These are phyloP conservation scores for Hordeum marinum DNA, from an alignment of 176 grass and related monocot genomes.

Conservation along the genomic window DNA sequence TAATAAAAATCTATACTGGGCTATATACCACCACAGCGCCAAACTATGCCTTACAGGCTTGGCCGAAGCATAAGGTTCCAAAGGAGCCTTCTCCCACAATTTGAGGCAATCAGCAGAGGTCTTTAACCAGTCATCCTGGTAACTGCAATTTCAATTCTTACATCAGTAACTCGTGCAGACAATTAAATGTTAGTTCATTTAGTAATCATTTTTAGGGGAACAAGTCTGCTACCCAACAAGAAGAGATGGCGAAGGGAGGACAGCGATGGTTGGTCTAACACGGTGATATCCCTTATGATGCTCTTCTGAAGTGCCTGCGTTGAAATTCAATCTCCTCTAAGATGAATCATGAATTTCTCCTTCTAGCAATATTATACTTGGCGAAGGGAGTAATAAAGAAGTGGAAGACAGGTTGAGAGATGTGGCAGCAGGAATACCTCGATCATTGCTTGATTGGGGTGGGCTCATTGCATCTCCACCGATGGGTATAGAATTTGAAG, in stretches of 20 bases:
- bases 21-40: background rate
- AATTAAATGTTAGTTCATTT: constrained; percentile 13
- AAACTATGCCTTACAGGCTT: constrained; percentile 67
- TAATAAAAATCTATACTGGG: background rate
- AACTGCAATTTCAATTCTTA: constrained; percentile 51
- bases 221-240: constrained; percentile 83
- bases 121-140: constrained; percentile 99
- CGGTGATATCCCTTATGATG: constrained; percentile 68
- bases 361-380: constrained; percentile 39
- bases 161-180: constrained; percentile 28
- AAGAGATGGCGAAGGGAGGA: constrained; percentile 70
- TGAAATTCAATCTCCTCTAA: constrained; percentile 51
- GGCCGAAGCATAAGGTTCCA: constrained; percentile 91
- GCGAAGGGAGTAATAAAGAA: constrained; percentile 18
- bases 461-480: constrained; percentile 74
- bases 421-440: constrained; percentile 48
- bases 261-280: constrained; percentile 63
- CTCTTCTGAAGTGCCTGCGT: constrained; percentile 62
- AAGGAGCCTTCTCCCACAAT: constrained; percentile 93
- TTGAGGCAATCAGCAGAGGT: constrained; percentile 67
- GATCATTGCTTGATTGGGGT: constrained; percentile 45
- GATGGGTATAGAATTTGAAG: constrained; percentile 45
- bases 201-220: constrained; percentile 25
- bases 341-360: constrained; percentile 50
- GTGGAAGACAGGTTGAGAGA: background rate